These are phyloP conservation scores for Taphrina sp. DNA, from an alignment of 1,139 yeast species.

Conservation along the genomic window DNA sequence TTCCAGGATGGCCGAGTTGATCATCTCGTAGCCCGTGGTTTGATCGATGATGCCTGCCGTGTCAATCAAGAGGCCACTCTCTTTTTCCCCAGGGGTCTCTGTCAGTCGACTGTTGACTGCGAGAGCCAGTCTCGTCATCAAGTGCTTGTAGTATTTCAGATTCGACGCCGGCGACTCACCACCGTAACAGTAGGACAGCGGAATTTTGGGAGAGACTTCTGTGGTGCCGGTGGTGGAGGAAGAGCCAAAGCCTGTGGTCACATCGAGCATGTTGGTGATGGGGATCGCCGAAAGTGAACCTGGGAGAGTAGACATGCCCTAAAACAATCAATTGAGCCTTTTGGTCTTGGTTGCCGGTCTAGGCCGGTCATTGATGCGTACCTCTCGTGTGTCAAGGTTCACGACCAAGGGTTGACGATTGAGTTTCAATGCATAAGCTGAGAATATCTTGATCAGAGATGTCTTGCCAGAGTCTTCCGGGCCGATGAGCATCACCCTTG, in stretches of 20 bases:
- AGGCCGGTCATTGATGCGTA: too few species aligned
- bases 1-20: conserved; percentile 61
- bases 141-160: conserved; percentile 58
- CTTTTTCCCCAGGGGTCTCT: conserved; percentile 47
- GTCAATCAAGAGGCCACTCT: conserved; percentile 72
- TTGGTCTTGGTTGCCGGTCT: too few species aligned
- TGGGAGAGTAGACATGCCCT: conserved; percentile 49
- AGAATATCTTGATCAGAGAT: conserved; percentile 63
- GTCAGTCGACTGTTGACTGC: conserved; percentile 59
- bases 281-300: conserved; percentile 86
- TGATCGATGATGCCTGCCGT: conserved; percentile 64
- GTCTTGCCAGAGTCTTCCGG: conserved; percentile 75
- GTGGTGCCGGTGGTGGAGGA: conserved; percentile 85
- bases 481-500: conserved; percentile 74
- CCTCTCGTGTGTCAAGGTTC: conserved; percentile 75
- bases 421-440: conserved; percentile 74
- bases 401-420: conserved; percentile 66
- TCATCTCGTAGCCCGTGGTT: conserved; percentile 48
- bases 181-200: conserved; percentile 78
- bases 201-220: conserved; percentile 71
- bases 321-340: conserved; percentile 49
- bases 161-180: conserved; percentile 61
- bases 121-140: conserved; percentile 58
- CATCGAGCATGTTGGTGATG: conserved; percentile 73
- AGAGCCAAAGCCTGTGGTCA: conserved; percentile 77